A percentile compares a stretch with the other conserved stretches of the same genome.
phyloP scores from a whole-genome alignment of 164 flowering plant genomes.

The grape (Vitis vinifera) region ASM3070453v1 NC_081815.1:2467501-2468000 shows the following conservation, averaged over 20 bases:
- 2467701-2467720: constrained; percentile 62
- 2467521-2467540: constrained; percentile 65
- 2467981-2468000: constrained; percentile 21
- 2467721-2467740: constrained; percentile 68
- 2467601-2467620: constrained; percentile 64
- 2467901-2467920: constrained; percentile 58
- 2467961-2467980: constrained; percentile 73
- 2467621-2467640: constrained; percentile 71
- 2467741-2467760: constrained; percentile 4
- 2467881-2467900: constrained; percentile 59
- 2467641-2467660: constrained; percentile 72
- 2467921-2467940: constrained; percentile 54
- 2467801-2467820: constrained; percentile 61
- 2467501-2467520: constrained; percentile 85
- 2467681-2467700: constrained; percentile 69
- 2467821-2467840: constrained; percentile 77
- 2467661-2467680: constrained; percentile 72
- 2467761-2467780: background rate
- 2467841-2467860: constrained; percentile 46
- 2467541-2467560: constrained; percentile 39
- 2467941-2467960: constrained; percentile 34
- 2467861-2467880: constrained; percentile 63
- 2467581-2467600: constrained; percentile 80
- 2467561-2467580: constrained; percentile 45
- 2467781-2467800: constrained; percentile 52